Base-by-base conservation (phyloP, 441 rosid species). In the Theobroma grandiflorum region DNA sequence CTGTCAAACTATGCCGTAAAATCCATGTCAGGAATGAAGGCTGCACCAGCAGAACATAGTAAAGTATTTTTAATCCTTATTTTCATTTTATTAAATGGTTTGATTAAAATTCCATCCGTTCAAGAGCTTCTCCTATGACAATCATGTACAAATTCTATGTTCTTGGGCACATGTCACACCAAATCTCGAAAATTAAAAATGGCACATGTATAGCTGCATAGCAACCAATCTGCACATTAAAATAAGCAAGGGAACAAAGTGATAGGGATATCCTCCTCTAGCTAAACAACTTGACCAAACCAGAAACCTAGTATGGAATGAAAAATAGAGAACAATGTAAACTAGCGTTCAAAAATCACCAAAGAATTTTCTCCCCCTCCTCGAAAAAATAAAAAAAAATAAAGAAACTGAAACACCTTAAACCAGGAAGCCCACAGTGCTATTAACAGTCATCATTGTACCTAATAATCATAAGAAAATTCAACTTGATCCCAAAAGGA, bases 401-500 rank as follows among this genome's bases (percentile, higher is more conserved):
- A 6, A 8, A 35, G 38, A 63, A 33, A 20, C 8, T 40, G 50
- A 10, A n/a, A 37, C 43, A 38, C 15, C 31, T 9, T 15, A 12
- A 69, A 26, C 58, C n/a, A 70, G 37, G 74, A 58, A 49, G 74
- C 58, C 74, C 58, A 50, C 74, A 15, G 59, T 31, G 42, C 8
- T 72, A 72, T 72, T 31, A 74, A 4, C 26, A 42, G 53, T 26
- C 55, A 59, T 26, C 42, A 59, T 7, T 18, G 31, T 58, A 67
- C 63, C 78, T 12, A 26, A 57, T 18, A 8, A 8, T 52, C 52
- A 42, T 1, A 55, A 16, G 22, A 20, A 38, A 53, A 42, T 4
- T 6, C 43, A 33, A 35, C 26, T 9, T 72, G 67, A 26, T 33
- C 26, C 35, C 31, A 68, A 45, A 55, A 4, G 47, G 52, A n/a